Percentiles rank a stretch among this genome's conserved stretches.
Conservation (phyloP, 306 rosid species). For the Lathyrus tuberosus region DNA sequence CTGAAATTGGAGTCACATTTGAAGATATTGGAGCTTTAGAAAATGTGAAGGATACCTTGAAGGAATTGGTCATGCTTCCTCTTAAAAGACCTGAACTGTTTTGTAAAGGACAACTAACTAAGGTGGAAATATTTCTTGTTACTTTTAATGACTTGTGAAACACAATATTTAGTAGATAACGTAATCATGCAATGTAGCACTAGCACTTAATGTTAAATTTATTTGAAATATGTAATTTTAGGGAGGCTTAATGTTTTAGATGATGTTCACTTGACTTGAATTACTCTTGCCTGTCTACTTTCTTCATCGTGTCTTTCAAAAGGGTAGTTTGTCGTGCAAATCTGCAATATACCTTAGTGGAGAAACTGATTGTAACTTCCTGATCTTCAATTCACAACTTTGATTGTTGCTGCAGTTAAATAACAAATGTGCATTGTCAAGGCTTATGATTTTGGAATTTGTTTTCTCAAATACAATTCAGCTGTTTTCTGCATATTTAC, state of each 20-base stretch:
- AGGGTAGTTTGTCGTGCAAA: not conserved
- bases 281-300: constrained; percentile 8
- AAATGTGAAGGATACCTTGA: constrained; percentile 92
- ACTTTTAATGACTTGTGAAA: constrained; percentile 13
- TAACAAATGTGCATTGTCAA: not conserved
- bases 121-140: constrained; percentile 51
- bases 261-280: not conserved
- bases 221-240: constrained; percentile 9
- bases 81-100: constrained; percentile 93
- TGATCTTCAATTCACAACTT: not conserved
- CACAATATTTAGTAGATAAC: constrained; percentile 17
- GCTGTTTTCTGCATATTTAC: too few relatives aligned
- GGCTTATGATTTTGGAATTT: not conserved
- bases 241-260: constrained; percentile 16
- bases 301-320: not conserved
- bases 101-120: constrained; percentile 85
- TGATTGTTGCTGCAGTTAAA: constrained; percentile 17
- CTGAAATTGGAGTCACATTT: constrained; percentile 89
- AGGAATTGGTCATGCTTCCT: constrained; percentile 98
- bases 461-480: too few relatives aligned
- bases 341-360: not conserved
- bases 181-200: constrained; percentile 11
- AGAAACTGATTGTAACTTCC: not conserved
- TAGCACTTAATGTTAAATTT: constrained; percentile 26
- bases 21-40: constrained; percentile 97